These are phyloP conservation scores for Fusarium scirpi DNA, from an alignment of 2,329 filamentous ascomycete species.

Conservation along the genomic window DNA sequence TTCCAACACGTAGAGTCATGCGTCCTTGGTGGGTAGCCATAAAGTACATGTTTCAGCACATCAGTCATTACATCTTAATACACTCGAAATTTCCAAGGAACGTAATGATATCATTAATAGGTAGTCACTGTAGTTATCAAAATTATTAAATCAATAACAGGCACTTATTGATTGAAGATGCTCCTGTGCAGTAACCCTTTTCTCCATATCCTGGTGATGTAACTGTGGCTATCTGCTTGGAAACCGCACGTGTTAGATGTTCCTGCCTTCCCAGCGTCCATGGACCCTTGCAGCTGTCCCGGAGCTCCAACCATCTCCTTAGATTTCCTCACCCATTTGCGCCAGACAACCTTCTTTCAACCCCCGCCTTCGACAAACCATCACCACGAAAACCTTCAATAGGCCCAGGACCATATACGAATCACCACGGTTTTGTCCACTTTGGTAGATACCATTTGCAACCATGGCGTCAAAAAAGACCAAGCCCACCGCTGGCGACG, in stretches of 20 bases:
- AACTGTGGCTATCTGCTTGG: constrained; percentile 8
- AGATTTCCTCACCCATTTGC: constrained; percentile 21
- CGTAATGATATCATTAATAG: constrained; percentile 17
- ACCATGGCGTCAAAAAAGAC: constrained; percentile 71
- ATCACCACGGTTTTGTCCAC: neutral
- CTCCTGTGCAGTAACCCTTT: neutral
- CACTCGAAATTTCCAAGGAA: constrained; percentile 6
- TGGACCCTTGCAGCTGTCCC: constrained; percentile 41
- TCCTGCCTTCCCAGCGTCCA: constrained; percentile 13
- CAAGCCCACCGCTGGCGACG: constrained; percentile 63
- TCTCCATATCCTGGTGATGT: neutral
- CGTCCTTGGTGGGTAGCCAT: constrained; percentile 24
- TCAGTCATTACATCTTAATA: constrained; percentile 9
- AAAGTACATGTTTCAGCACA: constrained; percentile 22
- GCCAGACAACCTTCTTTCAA: constrained; percentile 43
- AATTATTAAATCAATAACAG: neutral
- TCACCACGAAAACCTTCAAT: constrained; percentile 14
- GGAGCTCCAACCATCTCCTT: constrained; percentile 37
- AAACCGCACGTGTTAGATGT: constrained; percentile 29
- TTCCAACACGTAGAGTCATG: constrained; percentile 17
- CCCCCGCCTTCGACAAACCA: constrained; percentile 26
- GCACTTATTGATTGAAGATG: neutral
- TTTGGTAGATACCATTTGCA: constrained; percentile 13
- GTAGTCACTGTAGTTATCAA: neutral
- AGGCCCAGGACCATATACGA: neutral